A percentile compares a stretch with the other conserved stretches of the same genome.
Evolutionary conservation across 1,284 basidiomycete species (phyloP).

Genomic region (Porogramme epimiltina): DNA sequence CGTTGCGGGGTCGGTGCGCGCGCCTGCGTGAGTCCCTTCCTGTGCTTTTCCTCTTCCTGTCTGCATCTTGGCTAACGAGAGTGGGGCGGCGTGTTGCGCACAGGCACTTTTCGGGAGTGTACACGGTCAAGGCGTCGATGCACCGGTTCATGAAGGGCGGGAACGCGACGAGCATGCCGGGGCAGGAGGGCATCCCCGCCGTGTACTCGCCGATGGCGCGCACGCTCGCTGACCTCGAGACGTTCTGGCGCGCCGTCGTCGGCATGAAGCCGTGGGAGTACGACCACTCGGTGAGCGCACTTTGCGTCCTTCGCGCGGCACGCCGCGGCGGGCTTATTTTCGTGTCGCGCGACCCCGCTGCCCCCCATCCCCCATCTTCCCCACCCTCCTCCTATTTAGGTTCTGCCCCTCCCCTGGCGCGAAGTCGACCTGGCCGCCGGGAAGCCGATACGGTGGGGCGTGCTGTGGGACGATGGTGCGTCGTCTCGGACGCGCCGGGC

Average conservation of each 20-base stretch:
- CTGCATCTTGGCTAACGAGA: neutral
- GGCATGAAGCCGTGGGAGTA: conserved; percentile 63
- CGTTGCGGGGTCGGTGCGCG: conserved; percentile 71
- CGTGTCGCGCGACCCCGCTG: too few species aligned
- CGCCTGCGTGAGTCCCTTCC: conserved; percentile 76
- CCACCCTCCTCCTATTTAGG: conserved; percentile 35
- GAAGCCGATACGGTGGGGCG: conserved; percentile 49
- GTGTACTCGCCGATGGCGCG: conserved; percentile 36
- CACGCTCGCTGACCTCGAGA: conserved; percentile 34
- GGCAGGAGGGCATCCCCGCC: conserved; percentile 48
- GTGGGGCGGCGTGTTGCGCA: neutral
- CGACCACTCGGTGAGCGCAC: conserved; percentile 50
- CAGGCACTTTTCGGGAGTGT: conserved; percentile 34
- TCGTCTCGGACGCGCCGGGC: neutral
- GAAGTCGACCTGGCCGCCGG: conserved; percentile 41
- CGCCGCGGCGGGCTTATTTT: too few species aligned
- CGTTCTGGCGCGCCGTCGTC: conserved; percentile 45
- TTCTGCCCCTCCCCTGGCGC: conserved; percentile 57
- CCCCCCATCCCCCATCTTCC: too few species aligned
- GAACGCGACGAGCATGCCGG: conserved; percentile 50
- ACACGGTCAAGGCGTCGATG: conserved; percentile 36
- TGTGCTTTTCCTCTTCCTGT: neutral
- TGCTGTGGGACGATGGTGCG: conserved; percentile 57
- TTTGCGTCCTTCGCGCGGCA: neutral
- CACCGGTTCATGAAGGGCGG: conserved; percentile 55